Base-by-base conservation (phyloP, 1,284 basidiomycete species). In the Papiliotrema fonsecae region DNA sequence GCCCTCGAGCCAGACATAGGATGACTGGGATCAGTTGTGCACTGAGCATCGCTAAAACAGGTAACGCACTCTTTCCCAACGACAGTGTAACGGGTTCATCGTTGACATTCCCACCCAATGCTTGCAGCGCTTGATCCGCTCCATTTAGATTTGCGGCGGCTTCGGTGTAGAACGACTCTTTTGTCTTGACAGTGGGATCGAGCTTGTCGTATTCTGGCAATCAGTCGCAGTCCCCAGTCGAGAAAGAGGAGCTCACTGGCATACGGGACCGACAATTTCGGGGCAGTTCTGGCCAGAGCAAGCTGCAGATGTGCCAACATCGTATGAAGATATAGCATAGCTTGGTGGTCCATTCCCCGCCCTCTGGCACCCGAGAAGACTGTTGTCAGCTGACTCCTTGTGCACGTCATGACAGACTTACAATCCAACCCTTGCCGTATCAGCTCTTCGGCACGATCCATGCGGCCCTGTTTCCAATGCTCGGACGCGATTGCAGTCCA, bases 241-340 rank as follows among this genome's bases (percentile, higher is more conserved):
- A 38, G 24, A 38, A 49, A 28, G 45, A 30, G 25, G 36, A 7
- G 76, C 86, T 69, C 65, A 89, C 87, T 82, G 49, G 89, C 83
- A 58, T 85, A 80, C 0, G 77, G 66, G 1, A 93, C 69, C 24
- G 87, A 76, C 5, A 85, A 64, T 64, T 90, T 93, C 1, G 92
- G 92, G 13, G 89, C 89, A 46, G 79, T 79, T 26, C 86, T 79
- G 1, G 89, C 86, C 56, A 82, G 78, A 2, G 85, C 82, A 50
- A 94, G 79, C 50, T 86, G 81, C 41, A 93, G 80, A 69, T 90
- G 91, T 1, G 88, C 89, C 21, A 89, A 77, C 50, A 94, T 77
- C 19, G 85, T 81, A 56, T 87, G 84, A 45, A 92, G 78, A 7
- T 87, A 84, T 24, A 72, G 60, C 25, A 68, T 49, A 1, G 67